phyloP scores from a whole-genome alignment of 768 basidiomycete genomes.

The Clavulina sp. region DNA sequence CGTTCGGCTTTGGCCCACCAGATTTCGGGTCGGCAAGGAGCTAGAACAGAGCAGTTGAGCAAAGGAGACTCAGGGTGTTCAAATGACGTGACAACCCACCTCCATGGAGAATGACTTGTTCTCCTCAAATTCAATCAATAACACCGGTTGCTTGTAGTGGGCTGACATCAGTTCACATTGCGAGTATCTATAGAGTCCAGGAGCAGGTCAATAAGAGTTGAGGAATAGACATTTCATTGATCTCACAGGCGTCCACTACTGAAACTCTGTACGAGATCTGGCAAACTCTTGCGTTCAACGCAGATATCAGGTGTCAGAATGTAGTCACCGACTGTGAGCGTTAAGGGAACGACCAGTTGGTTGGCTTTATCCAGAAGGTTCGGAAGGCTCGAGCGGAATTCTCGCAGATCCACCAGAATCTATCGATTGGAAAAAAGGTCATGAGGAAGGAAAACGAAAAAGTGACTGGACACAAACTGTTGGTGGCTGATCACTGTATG shows the following conservation, averaged over 20 bases:
- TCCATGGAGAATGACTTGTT: constrained; percentile 88
- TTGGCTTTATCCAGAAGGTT: constrained; percentile 73
- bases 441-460: background rate
- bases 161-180: constrained; percentile 96
- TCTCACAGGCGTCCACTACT: constrained; percentile 75
- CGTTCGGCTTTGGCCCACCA: background rate
- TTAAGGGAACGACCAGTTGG: constrained; percentile 72
- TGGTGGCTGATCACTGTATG: constrained; percentile 45
- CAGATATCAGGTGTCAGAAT: constrained; percentile 90
- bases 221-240: background rate
- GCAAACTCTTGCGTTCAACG: constrained; percentile 86
- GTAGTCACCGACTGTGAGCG: constrained; percentile 90
- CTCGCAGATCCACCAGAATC: constrained; percentile 53
- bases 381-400: constrained; percentile 85
- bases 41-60: background rate
- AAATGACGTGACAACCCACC: constrained; percentile 25
- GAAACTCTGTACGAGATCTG: constrained; percentile 86
- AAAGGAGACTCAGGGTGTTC: background rate
- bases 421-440: background rate
- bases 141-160: constrained; percentile 83
- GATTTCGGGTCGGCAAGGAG: background rate
- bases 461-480: constrained; percentile 24
- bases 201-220: background rate
- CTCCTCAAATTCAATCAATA: constrained; percentile 95
- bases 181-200: constrained; percentile 45